These are phyloP conservation scores for Boechera retrofracta DNA, from an alignment of 345 rosid species.

Conservation along the genomic window DNA sequence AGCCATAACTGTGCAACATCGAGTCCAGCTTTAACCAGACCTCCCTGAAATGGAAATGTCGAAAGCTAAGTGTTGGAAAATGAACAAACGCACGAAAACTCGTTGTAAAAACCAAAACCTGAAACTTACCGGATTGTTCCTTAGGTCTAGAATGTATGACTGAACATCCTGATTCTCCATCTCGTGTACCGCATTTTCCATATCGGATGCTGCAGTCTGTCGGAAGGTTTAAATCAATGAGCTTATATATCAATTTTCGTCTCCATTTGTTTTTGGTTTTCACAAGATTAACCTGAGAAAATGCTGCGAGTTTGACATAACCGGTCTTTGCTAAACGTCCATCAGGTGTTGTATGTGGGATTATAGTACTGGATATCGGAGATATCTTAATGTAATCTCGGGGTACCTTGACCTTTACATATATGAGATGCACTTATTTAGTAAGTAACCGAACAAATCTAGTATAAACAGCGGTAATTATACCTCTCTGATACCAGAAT, in stretches of 20 bases:
- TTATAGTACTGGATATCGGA: slow-evolving; percentile 78
- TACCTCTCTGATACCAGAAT: slow-evolving; percentile 68
- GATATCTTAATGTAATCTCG: slow-evolving; percentile 83
- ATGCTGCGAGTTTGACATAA: slow-evolving; percentile 71
- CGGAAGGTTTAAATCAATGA: slow-evolving; percentile 27
- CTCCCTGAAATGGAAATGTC: slow-evolving; percentile 59
- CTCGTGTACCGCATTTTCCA: slow-evolving; percentile 67
- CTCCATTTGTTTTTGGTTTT: background rate
- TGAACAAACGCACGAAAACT: background rate
- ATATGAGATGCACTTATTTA: slow-evolving; percentile 20
- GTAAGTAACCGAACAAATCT: background rate
- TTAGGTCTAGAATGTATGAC: slow-evolving; percentile 81
- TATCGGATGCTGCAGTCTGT: slow-evolving; percentile 84
- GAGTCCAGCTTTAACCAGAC: slow-evolving; percentile 86
- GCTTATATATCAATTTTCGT: background rate
- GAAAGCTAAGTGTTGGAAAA: slow-evolving; percentile 1
- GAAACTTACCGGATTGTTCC: slow-evolving; percentile 76
- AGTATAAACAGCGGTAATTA: background rate
- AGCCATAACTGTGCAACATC: slow-evolving; percentile 94
- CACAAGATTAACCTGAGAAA: slow-evolving; percentile 70
- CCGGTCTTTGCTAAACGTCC: slow-evolving; percentile 76
- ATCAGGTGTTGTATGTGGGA: slow-evolving; percentile 73
- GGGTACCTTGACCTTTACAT: slow-evolving; percentile 66
- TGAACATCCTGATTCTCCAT: slow-evolving; percentile 80
- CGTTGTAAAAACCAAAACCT: background rate